A percentile compares a stretch with the other conserved stretches of the same genome.
Evolutionary conservation across 768 basidiomycete species (phyloP).

Genomic region (Serendipita sp.): DNA sequence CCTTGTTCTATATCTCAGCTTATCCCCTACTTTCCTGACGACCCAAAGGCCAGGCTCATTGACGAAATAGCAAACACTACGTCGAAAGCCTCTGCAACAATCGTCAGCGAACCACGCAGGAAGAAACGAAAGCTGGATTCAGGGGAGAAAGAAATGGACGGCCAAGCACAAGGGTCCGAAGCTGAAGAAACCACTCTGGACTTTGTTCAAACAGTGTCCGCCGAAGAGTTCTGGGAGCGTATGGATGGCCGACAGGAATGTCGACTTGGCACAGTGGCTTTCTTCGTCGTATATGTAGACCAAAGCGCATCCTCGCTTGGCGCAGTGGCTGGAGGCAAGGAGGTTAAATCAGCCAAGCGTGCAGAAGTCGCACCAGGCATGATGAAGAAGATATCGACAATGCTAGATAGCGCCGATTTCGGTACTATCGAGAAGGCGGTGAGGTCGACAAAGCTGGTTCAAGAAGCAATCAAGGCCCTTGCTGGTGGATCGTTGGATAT

Average conservation of each 20-base stretch:
- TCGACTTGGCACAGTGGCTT: slow-evolving; percentile 74
- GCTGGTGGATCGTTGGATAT: background rate
- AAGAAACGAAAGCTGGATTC: background rate
- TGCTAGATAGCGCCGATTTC: slow-evolving; percentile 1
- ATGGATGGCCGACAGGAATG: slow-evolving; percentile 97
- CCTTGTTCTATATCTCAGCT: slow-evolving; percentile 31
- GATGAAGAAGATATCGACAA: background rate
- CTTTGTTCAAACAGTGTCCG: slow-evolving; percentile 40
- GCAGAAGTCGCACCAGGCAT: background rate
- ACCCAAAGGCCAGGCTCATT: slow-evolving; percentile 87
- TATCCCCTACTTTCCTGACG: slow-evolving; percentile 90
- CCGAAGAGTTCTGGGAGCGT: slow-evolving; percentile 91
- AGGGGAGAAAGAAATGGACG: background rate
- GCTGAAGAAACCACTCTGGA: slow-evolving; percentile 2
- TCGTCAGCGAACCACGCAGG: background rate
- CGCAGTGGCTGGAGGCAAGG: too few relatives aligned
- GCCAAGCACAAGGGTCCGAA: slow-evolving; percentile 9
- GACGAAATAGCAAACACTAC: slow-evolving; percentile 73
- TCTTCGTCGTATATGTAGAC: slow-evolving; percentile 52
- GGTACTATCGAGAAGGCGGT: background rate
- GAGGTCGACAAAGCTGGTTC: background rate
- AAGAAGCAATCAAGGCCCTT: background rate
- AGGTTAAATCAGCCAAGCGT: background rate
- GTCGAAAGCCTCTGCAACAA: slow-evolving; percentile 23
- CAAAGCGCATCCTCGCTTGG: background rate